phyloP scores from a whole-genome alignment of 345 rosid genomes.

The Sisymbrium irio region DNA sequence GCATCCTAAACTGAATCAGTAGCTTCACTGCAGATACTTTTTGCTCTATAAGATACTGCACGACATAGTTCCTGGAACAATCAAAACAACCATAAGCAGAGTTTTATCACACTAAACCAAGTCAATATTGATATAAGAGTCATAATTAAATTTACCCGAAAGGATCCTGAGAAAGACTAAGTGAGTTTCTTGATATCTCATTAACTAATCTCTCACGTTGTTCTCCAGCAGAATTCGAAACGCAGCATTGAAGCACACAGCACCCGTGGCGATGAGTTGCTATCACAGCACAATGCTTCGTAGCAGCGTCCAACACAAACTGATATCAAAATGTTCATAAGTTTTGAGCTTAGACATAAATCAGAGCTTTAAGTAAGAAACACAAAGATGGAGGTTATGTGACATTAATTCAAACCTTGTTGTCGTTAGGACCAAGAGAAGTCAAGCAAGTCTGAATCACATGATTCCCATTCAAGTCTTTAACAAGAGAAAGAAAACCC shows the following conservation, averaged over 20 bases:
- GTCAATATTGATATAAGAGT: neutral
- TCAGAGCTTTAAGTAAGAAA: conserved; percentile 7
- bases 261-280: conserved; percentile 79
- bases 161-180: conserved; percentile 68
- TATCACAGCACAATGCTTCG: conserved; percentile 56
- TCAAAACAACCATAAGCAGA: neutral
- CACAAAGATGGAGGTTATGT: neutral
- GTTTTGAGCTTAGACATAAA: neutral
- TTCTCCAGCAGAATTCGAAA: conserved; percentile 49
- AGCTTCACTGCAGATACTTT: conserved; percentile 37
- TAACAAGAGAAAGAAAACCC: conserved; percentile 59
- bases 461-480: conserved; percentile 79
- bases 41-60: conserved; percentile 62
- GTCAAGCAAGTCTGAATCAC: conserved; percentile 73
- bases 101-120: neutral
- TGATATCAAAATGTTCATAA: conserved; percentile 24
- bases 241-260: conserved; percentile 67
- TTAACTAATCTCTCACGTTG: conserved; percentile 47
- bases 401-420: conserved; percentile 42
- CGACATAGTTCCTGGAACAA: conserved; percentile 59
- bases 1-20: conserved; percentile 44
- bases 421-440: conserved; percentile 49
- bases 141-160: conserved; percentile 48
- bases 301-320: conserved; percentile 69
- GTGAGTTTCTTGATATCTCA: conserved; percentile 52